Conservation (phyloP, 2,329 filamentous ascomycete genomes). For the Sporothrix euskadiensis region DNA sequence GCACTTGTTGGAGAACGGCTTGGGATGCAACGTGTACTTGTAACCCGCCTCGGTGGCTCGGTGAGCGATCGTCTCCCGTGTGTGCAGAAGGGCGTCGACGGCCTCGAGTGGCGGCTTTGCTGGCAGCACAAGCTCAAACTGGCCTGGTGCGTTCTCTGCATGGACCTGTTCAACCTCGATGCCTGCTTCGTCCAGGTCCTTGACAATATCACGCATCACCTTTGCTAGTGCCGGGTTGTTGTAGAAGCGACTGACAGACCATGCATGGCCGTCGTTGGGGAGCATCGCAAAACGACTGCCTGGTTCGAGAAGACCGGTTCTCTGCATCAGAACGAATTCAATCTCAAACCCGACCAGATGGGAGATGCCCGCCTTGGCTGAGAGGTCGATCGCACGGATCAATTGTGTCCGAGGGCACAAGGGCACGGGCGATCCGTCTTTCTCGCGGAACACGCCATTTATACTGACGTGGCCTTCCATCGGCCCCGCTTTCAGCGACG, state of each 20-base stretch:
- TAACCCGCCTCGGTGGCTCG: conserved; percentile 63
- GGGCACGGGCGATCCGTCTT: conserved; percentile 50
- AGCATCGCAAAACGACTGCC: conserved; percentile 45
- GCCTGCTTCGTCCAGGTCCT: conserved; percentile 58
- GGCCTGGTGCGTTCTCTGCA: conserved; percentile 69
- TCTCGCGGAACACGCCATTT: conserved; percentile 64
- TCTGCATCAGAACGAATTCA: conserved; percentile 70
- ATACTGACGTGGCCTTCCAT: conserved; percentile 64
- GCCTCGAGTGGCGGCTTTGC: conserved; percentile 64
- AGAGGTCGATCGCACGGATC: conserved; percentile 52
- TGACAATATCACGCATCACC: conserved; percentile 66
- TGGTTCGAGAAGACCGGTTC: conserved; percentile 31
- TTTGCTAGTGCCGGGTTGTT: conserved; percentile 57
- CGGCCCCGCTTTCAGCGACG: conserved; percentile 60
- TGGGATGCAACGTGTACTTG: conserved; percentile 72
- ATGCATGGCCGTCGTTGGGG: conserved; percentile 65
- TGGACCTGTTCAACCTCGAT: conserved; percentile 74
- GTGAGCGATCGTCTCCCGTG: conserved; percentile 67
- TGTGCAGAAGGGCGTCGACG: conserved; percentile 69
- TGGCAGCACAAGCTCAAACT: conserved; percentile 75
- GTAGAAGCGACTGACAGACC: conserved; percentile 66
- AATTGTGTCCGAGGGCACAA: conserved; percentile 69
- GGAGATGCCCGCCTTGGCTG: conserved; percentile 54
- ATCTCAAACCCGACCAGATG: conserved; percentile 79
- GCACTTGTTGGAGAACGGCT: conserved; percentile 58